A percentile compares a stretch with the other conserved stretches of the same genome.
phyloP scores from a whole-genome alignment of 306 rosid species.

The Aeschynomene evenia region DNA sequence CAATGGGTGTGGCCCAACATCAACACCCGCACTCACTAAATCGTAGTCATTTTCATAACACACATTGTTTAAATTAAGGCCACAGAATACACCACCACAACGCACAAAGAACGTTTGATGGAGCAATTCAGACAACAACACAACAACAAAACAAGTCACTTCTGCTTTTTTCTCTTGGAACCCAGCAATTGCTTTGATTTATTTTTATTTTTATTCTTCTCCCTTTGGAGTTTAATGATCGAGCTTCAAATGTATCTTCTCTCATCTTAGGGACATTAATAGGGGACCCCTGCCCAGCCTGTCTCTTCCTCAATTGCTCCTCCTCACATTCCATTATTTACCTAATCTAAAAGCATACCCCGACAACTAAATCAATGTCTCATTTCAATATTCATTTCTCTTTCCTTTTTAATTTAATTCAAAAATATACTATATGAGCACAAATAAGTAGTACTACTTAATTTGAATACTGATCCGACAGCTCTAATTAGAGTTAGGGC shows the following conservation, averaged over 20 bases:
- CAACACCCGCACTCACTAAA: background rate
- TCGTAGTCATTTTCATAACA: conserved; percentile 19
- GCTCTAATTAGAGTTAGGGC: conserved; percentile 23
- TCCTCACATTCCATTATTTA: conserved; percentile 52
- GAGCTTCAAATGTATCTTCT: conserved; percentile 33
- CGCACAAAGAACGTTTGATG: background rate
- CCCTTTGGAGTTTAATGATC: conserved; percentile 1
- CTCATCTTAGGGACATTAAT: conserved; percentile 31
- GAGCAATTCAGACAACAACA: conserved; percentile 35
- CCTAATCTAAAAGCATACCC: conserved; percentile 45
- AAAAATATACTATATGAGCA: background rate
- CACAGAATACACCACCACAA: background rate
- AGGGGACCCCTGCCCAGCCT: conserved; percentile 56
- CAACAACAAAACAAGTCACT: conserved; percentile 16
- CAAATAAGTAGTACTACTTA: conserved; percentile 3
- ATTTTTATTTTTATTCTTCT: background rate
- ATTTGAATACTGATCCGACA: conserved; percentile 32
- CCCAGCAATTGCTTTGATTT: background rate
- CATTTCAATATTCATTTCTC: conserved; percentile 39
- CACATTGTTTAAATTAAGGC: background rate
- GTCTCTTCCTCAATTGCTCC: conserved; percentile 48
- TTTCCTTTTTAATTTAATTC: background rate
- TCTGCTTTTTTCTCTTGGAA: background rate
- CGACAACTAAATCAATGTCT: conserved; percentile 65
- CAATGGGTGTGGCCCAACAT: conserved; percentile 29